Evolutionary conservation across 805 yeast species (phyloP).

Genomic region (Brettanomyces anomalus): DNA sequence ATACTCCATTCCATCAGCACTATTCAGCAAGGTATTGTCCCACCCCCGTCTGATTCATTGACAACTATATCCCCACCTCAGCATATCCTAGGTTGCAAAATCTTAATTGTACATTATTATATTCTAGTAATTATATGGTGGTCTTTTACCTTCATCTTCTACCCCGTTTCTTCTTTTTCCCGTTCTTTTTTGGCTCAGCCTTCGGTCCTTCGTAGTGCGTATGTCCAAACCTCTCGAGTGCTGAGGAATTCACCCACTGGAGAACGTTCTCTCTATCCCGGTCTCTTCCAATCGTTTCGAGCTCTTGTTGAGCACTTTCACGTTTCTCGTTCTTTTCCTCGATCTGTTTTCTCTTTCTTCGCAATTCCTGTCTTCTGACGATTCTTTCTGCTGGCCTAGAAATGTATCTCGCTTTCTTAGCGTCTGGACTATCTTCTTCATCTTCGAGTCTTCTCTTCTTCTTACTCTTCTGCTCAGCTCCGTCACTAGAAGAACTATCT

Average conservation of each 20-base stretch:
- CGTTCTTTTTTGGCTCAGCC: constrained; percentile 11
- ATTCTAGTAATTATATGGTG: too few species aligned
- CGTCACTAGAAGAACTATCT: constrained; percentile 2
- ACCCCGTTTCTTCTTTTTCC: constrained; percentile 6
- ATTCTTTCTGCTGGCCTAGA: constrained; percentile 28
- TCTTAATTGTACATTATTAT: too few species aligned
- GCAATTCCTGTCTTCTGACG: constrained; percentile 27
- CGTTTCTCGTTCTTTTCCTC: constrained; percentile 21
- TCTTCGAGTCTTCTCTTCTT: constrained; percentile 4
- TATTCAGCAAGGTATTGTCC: too few species aligned
- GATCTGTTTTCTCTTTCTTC: constrained; percentile 25
- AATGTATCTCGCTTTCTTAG: constrained; percentile 23
- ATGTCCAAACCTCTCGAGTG: constrained; percentile 41
- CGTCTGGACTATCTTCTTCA: constrained; percentile 18
- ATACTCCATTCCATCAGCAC: too few species aligned
- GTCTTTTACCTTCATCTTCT: background rate
- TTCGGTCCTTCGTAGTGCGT: constrained; percentile 46
- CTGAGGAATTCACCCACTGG: constrained; percentile 57
- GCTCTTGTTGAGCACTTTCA: constrained; percentile 18
- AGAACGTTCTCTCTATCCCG: constrained; percentile 37
- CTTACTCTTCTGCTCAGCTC: constrained; percentile 9
- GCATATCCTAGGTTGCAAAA: too few species aligned
- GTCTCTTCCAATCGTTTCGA: constrained; percentile 28
- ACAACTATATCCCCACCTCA: too few species aligned
- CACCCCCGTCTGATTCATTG: too few species aligned